Evolutionary conservation across 202 grass and related monocot genomes (phyloP).

Genomic region (Elaeis oleifera): DNA sequence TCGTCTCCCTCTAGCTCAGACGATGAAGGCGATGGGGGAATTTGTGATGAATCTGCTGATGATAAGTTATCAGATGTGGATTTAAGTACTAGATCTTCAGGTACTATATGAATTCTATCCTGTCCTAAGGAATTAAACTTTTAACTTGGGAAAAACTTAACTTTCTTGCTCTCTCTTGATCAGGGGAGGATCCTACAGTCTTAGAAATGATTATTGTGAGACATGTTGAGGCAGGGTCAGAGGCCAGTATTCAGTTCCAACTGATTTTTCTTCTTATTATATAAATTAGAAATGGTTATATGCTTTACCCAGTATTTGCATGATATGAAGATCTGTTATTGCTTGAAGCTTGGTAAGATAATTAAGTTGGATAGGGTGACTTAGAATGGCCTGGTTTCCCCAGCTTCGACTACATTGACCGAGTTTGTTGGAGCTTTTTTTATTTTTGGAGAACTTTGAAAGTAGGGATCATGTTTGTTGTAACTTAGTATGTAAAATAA

Average conservation of each 20-base stretch:
- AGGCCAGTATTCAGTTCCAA: slow-evolving; percentile 43
- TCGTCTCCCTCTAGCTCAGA: slow-evolving; percentile 36
- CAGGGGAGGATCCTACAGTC: slow-evolving; percentile 32
- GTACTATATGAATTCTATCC: slow-evolving; percentile 20
- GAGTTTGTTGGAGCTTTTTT: too few relatives aligned
- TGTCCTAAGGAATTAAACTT: background rate
- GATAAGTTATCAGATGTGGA: slow-evolving; percentile 38
- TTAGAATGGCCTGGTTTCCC: too few relatives aligned
- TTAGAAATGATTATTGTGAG: slow-evolving; percentile 87
- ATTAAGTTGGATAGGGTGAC: too few relatives aligned
- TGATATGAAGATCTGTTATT: too few relatives aligned
- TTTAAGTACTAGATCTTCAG: slow-evolving; percentile 39
- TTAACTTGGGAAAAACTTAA: too few relatives aligned
- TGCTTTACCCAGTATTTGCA: too few relatives aligned
- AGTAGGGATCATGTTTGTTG: too few relatives aligned
- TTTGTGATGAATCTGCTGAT: slow-evolving; percentile 31
- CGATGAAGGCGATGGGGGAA: slow-evolving; percentile 27
- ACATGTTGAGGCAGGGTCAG: slow-evolving; percentile 52
- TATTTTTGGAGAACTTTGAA: too few relatives aligned
- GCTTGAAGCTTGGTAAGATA: too few relatives aligned
- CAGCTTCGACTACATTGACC: too few relatives aligned
- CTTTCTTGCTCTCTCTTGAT: slow-evolving; percentile 16
- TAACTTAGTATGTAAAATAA: too few relatives aligned
- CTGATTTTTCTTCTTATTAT: background rate
- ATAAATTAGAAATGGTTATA: background rate